Evolutionary conservation across 2,329 filamentous ascomycete species (phyloP).

Genomic region (Elsinoe perseae): DNA sequence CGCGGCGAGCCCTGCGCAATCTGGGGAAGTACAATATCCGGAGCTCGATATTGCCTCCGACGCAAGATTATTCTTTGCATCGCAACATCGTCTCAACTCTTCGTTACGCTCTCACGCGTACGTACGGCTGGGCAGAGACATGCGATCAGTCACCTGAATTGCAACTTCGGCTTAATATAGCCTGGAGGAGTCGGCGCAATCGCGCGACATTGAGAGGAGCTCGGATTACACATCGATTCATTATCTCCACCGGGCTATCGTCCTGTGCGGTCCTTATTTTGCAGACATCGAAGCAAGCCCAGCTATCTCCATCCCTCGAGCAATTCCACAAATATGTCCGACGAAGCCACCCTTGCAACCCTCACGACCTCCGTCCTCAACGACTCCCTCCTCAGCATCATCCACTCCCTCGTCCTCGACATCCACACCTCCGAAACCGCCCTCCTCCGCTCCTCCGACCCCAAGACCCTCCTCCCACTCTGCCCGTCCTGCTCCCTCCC

Average conservation of each 20-base stretch:
- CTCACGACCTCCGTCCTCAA: conserved; percentile 57
- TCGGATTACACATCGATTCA: background rate
- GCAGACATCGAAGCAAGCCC: background rate
- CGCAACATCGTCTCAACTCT: background rate
- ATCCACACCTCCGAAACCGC: conserved; percentile 73
- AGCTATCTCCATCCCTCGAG: background rate
- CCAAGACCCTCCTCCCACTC: conserved; percentile 61
- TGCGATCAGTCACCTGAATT: background rate
- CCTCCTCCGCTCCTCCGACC: conserved; percentile 64
- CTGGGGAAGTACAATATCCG: conserved; percentile 4
- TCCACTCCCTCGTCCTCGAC: conserved; percentile 66
- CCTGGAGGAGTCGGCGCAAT: background rate
- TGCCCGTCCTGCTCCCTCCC: conserved; percentile 70
- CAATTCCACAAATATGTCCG: background rate
- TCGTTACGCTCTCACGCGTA: background rate
- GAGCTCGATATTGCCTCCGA: background rate
- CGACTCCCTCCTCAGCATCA: conserved; percentile 66
- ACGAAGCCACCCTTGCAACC: conserved; percentile 1
- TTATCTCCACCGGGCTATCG: background rate
- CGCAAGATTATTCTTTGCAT: background rate
- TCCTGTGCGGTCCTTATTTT: too few relatives aligned
- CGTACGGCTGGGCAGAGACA: background rate
- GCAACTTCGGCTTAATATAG: background rate
- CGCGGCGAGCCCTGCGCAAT: background rate
- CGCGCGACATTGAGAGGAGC: background rate